Conservation (phyloP, 306 rosid species). For the Herpetospermum pedunculosum region DNA sequence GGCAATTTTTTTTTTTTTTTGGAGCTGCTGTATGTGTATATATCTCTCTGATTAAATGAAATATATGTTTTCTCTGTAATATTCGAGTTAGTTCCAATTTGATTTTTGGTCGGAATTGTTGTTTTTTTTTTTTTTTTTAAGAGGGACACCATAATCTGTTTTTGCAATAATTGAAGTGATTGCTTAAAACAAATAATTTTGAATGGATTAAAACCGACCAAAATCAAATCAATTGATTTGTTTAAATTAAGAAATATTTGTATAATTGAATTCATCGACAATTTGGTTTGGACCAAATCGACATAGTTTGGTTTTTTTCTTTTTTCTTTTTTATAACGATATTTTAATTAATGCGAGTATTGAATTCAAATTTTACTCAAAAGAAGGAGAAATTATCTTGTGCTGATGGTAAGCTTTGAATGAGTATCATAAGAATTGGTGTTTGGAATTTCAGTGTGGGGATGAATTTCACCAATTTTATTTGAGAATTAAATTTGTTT, state of each 20-base stretch:
- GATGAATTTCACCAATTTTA: too few species aligned
- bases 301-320: too few species aligned
- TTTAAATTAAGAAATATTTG: background rate
- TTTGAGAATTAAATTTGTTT: too few species aligned
- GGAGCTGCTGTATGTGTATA: constrained; percentile 6
- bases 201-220: background rate
- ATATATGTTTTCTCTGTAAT: background rate
- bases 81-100: background rate
- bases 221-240: background rate
- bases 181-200: background rate
- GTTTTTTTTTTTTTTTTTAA: background rate
- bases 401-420: too few species aligned
- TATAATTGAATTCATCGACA: background rate
- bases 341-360: too few species aligned
- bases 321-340: too few species aligned
- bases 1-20: too few species aligned
- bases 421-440: too few species aligned
- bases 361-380: too few species aligned
- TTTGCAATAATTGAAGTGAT: background rate
- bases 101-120: background rate
- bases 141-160: background rate
- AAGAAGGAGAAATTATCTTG: too few species aligned
- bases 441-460: too few species aligned
- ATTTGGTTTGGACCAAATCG: background rate
- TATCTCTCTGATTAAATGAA: background rate